phyloP scores from a whole-genome alignment of 2,329 filamentous ascomycete genomes.

The Diaporthe ilicicola region DNA sequence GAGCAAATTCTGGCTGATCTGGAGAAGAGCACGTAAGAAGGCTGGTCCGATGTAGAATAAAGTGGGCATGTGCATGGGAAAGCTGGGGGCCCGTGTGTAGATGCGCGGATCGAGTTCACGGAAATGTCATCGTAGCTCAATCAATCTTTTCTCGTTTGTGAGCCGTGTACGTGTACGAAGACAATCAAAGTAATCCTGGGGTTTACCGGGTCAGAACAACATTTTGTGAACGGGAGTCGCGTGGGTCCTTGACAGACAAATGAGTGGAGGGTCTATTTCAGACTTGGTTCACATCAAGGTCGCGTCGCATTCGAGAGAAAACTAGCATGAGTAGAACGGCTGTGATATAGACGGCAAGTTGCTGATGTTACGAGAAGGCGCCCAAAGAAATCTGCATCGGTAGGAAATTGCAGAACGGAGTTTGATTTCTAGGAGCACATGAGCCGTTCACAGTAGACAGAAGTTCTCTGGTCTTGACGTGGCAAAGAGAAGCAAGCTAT shows the following conservation, averaged over 20 bases:
- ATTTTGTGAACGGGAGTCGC: background rate
- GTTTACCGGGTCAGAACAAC: background rate
- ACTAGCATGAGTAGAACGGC: background rate
- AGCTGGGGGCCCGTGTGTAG: slow-evolving; percentile 63
- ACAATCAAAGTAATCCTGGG: background rate
- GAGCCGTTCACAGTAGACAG: background rate
- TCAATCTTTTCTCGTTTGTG: slow-evolving; percentile 62
- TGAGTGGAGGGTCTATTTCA: background rate
- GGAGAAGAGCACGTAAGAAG: slow-evolving; percentile 63
- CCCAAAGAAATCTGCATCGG: too few relatives aligned
- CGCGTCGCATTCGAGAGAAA: background rate
- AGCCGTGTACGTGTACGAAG: slow-evolving; percentile 60
- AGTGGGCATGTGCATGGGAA: slow-evolving; percentile 40
- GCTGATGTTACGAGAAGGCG: too few relatives aligned
- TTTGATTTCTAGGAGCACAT: background rate
- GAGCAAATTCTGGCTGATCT: slow-evolving; percentile 99
- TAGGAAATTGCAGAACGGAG: too few relatives aligned
- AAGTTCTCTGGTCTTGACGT: background rate
- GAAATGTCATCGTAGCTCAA: slow-evolving; percentile 61
- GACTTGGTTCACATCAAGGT: background rate
- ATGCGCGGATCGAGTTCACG: slow-evolving; percentile 60
- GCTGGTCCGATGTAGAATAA: slow-evolving; percentile 42
- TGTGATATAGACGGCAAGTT: too few relatives aligned
- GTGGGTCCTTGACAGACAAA: background rate
- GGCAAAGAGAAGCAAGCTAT: background rate